Base-by-base conservation (phyloP, 2,329 filamentous ascomycete species). In the Pseudocercospora vitis region DNA sequence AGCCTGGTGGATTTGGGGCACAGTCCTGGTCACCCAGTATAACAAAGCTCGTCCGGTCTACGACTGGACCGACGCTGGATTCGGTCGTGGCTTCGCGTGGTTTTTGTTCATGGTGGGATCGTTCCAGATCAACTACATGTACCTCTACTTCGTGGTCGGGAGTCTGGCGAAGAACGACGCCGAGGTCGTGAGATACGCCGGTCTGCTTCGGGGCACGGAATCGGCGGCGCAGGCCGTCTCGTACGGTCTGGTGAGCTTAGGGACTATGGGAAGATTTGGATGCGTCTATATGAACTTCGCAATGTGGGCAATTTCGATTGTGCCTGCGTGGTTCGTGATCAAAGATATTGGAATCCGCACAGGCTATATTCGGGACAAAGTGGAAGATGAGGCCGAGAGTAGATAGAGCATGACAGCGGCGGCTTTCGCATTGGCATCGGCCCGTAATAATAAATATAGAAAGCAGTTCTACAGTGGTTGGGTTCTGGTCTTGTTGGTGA, bases 81-180 rank as follows among this genome's bases (percentile, higher is more conserved):
- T 90, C 50, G 86, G 85, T 0, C 75, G 76, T 32, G 83, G 78
- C 0, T 90, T 89, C 61, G 81, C 78, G 0, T 74, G 88, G 14
- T 89, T 86, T 67, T 64, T 90, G 4, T 81, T 90, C 61, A 77
- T 87, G 60, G 82, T 83, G 0, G 71, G 81, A 8, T 81, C 84
- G 0, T 89, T 89, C 62, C 86, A 89, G 70, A 60, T 88, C 6
- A 89, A 89, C 67, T 90, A 90, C 65, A 76, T 89, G 59, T 89
- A 84, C 66, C 70, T 89, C 76, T 85, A 89, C 71, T 89, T 89
- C 63, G 74, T 89, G 55, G 80, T 89, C 24, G 79, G 82, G 3
- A 84, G 88, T 60, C 67, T 90, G 2, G 84, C 87, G 1, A 69
- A 75, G 3, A 74, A 77, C 4, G 77, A 87, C 47, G 76, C 78